Evolutionary conservation across 805 yeast genomes (phyloP).

Genomic region (Ogataea methanolica): DNA sequence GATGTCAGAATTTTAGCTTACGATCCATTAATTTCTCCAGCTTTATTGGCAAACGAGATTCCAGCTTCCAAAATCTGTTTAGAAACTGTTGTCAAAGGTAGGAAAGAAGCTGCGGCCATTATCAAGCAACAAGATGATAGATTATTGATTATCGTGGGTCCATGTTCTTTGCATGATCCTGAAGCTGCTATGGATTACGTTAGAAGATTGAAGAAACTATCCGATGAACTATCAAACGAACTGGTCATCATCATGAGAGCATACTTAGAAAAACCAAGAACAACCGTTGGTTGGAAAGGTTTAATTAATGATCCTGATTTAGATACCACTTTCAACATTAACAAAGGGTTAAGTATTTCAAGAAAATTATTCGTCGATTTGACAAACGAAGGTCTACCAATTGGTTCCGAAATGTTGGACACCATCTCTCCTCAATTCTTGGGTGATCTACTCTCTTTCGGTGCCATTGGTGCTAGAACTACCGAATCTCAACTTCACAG

Average conservation of each 20-base stretch:
- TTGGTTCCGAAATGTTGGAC: slow-evolving; percentile 97
- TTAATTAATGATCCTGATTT: slow-evolving; percentile 95
- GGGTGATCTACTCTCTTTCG: slow-evolving; percentile 85
- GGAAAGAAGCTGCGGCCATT: slow-evolving; percentile 73
- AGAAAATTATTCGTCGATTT: slow-evolving; percentile 81
- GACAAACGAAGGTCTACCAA: slow-evolving; percentile 73
- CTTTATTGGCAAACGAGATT: slow-evolving; percentile 78
- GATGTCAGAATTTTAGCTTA: slow-evolving; percentile 81
- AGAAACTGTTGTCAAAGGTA: slow-evolving; percentile 67
- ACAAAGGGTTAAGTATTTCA: slow-evolving; percentile 87
- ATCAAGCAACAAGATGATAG: slow-evolving; percentile 78
- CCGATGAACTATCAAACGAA: slow-evolving; percentile 65
- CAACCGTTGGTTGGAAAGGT: slow-evolving; percentile 99
- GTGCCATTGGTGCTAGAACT: slow-evolving; percentile 99
- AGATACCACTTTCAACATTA: slow-evolving; percentile 87
- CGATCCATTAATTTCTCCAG: slow-evolving; percentile 94
- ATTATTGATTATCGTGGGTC: slow-evolving; percentile 86
- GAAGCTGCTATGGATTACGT: slow-evolving; percentile 89
- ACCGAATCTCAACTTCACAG: slow-evolving; percentile 98
- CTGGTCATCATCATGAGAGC: slow-evolving; percentile 93
- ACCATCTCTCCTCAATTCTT: slow-evolving; percentile 96
- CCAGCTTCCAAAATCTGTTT: slow-evolving; percentile 55
- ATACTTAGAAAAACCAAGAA: slow-evolving; percentile 95
- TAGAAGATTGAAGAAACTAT: slow-evolving; percentile 50
- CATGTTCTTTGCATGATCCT: slow-evolving; percentile 96